These are phyloP conservation scores for Xylariaceae sp. DNA, from an alignment of 2,329 filamentous ascomycete genomes.

Conservation along the genomic window DNA sequence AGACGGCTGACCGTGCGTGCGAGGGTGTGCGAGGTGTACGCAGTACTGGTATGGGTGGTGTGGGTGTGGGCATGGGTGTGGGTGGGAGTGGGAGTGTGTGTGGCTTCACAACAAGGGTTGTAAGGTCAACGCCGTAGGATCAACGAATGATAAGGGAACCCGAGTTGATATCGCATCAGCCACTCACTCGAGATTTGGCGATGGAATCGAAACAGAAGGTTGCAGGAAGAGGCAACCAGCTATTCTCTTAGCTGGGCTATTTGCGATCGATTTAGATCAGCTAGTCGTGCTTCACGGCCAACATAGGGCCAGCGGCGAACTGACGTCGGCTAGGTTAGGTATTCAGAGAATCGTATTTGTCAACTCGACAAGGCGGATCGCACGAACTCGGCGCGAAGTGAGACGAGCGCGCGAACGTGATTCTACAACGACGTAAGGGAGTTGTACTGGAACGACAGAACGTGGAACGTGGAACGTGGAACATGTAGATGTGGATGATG, in stretches of 20 bases:
- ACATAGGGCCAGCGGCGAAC: constrained; percentile 6
- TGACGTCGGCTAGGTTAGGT: not conserved
- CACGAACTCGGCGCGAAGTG: constrained; percentile 14
- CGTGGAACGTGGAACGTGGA: not conserved
- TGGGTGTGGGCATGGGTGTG: constrained; percentile 2
- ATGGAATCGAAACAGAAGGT: constrained; percentile 9
- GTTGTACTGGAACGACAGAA: constrained; percentile 2
- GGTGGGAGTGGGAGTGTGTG: constrained; percentile 7
- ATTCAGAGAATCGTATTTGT: constrained; percentile 2
- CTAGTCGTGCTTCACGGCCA: not conserved
- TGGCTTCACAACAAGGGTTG: not conserved
- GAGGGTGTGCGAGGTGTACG: constrained; percentile 22
- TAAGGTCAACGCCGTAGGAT: constrained; percentile 13
- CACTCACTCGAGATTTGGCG: constrained; percentile 12
- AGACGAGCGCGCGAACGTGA: constrained; percentile 15
- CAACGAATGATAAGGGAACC: constrained; percentile 12
- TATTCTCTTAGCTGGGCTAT: not conserved
- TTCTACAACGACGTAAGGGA: constrained; percentile 14
- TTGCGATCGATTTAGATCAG: not conserved
- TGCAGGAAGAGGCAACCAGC: not conserved
- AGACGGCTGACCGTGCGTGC: constrained; percentile 27
- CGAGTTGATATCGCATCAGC: constrained; percentile 14
- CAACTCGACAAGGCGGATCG: constrained; percentile 8
- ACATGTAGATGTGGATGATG: not conserved
- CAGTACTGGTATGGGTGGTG: too few relatives aligned